Evolutionary conservation across 768 basidiomycete genomes (phyloP).

Genomic region (Galerina sulciceps): DNA sequence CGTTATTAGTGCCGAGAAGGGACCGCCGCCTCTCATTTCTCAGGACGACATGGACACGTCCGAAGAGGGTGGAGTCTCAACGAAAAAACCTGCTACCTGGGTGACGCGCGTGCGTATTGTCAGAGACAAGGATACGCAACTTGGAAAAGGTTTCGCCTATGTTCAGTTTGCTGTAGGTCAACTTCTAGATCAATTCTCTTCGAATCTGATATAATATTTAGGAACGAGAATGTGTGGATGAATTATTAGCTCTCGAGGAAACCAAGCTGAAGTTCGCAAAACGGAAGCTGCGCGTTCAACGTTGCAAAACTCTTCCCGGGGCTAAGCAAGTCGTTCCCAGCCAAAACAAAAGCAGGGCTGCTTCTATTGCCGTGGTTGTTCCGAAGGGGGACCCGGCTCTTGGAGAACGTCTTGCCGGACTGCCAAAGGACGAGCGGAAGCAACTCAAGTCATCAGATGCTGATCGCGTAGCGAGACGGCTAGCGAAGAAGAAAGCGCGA

Average conservation of each 20-base stretch:
- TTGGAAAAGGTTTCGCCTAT: conserved; percentile 96
- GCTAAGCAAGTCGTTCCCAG: conserved; percentile 22
- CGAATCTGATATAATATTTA: conserved; percentile 31
- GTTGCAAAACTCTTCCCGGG: conserved; percentile 78
- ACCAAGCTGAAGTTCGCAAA: conserved; percentile 89
- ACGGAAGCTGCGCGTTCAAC: conserved; percentile 88
- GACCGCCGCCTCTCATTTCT: conserved; percentile 44
- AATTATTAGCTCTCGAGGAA: conserved; percentile 81
- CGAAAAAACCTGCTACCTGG: conserved; percentile 55
- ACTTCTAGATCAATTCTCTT: not conserved
- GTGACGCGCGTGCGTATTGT: conserved; percentile 87
- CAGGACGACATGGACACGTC: conserved; percentile 27
- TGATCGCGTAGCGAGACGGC: conserved; percentile 78
- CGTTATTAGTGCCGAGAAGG: conserved; percentile 71
- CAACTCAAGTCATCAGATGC: conserved; percentile 76
- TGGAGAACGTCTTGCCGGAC: conserved; percentile 74
- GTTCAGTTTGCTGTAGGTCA: conserved; percentile 80
- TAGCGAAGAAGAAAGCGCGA: conserved; percentile 89
- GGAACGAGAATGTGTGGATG: conserved; percentile 93
- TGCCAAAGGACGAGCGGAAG: conserved; percentile 89
- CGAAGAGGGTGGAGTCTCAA: conserved; percentile 12
- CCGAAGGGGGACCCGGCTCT: conserved; percentile 85
- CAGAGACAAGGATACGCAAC: conserved; percentile 87
- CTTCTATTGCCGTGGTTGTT: conserved; percentile 31
- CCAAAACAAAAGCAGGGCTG: conserved; percentile 16